Evolutionary conservation across 257 asterid species (phyloP).

Genomic region (Mitragyna speciosa): DNA sequence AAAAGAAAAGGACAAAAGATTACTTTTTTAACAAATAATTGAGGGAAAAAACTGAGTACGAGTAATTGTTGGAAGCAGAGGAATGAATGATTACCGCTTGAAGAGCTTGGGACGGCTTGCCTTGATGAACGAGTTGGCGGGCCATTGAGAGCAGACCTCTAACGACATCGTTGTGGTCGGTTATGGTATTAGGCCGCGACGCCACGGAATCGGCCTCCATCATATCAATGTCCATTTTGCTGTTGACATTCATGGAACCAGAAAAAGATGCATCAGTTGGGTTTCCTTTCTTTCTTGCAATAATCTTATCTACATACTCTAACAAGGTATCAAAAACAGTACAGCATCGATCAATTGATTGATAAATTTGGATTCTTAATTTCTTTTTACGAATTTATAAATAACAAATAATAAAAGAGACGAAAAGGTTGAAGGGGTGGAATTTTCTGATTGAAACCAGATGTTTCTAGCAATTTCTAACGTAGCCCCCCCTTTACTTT

Average conservation of each 20-base stretch:
- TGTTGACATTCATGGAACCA: no score
- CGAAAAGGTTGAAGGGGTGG: background rate
- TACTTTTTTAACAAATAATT: no score
- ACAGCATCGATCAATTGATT: background rate
- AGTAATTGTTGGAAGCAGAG: background rate
- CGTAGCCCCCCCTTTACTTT: no score
- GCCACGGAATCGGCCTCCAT: conserved; percentile 58
- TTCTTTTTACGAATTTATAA: background rate
- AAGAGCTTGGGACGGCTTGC: conserved; percentile 85
- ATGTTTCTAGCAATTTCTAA: conserved; percentile 53
- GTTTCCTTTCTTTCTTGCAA: no score
- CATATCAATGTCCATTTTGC: conserved; percentile 39
- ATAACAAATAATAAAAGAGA: background rate
- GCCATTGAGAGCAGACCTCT: conserved; percentile 61
- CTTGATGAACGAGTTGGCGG: conserved; percentile 72
- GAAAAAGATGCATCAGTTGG: no score
- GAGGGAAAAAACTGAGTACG: no score
- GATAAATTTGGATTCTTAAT: background rate
- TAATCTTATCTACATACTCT: background rate
- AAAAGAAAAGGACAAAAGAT: no score
- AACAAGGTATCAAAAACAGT: background rate
- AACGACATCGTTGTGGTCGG: conserved; percentile 46
- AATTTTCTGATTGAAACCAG: conserved; percentile 17
- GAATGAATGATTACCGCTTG: conserved; percentile 52
- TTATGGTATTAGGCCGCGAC: conserved; percentile 27